Base-by-base conservation (phyloP, 139 green algal species). In the Picocystis salinarum region DNA sequence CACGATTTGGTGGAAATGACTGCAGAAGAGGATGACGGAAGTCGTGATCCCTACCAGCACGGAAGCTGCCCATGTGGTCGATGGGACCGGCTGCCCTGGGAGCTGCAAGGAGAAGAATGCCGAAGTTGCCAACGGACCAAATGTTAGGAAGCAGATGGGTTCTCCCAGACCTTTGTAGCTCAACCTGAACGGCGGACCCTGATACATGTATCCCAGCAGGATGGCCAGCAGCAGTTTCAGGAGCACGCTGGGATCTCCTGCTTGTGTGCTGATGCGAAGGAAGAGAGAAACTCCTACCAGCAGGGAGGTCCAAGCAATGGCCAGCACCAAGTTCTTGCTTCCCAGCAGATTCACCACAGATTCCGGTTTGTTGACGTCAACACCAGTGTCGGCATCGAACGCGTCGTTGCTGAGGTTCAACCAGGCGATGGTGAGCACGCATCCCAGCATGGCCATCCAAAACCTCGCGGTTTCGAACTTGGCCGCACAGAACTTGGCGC, bases 391-490 rank as follows among this genome's bases (percentile, higher is more conserved):
- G 11, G 76, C 56, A 62, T 98, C 88, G 67, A 87, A 94, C 1
- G 69, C 78, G 45, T 98, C 88, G 46, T 98, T 98, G 55, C 79
- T 93, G 1, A 93, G 60, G 45, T 95, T 95, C n/a, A 95, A 63
- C 85, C 85, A 95, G 13, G 66, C 80, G 34, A 95, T 93, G 50
- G 92, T 67, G n/a, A 58, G 31, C 18, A 82, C 59, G 13, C 69
- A 59, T 0, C 68, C 75, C 3, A 78, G 0, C 9, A 72, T 55
- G 2, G 93, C 47, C 5, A 53, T 45, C 4, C 23, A 31, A 9
- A 52, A 72, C 6, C 57, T 57, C 6, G 34, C 33, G 33, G 50
- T 46, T 0, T 55, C 22, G 3, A 75, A 20, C 0, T 39, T 24
- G 3, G 77, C 77, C 1, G 42, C 55, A 19, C 69, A 26, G 3